A percentile compares a stretch with the other conserved stretches of the same genome.
phyloP scores from a whole-genome alignment of 2,329 filamentous ascomycete species.

The Nigrospora sphaerica region DNA sequence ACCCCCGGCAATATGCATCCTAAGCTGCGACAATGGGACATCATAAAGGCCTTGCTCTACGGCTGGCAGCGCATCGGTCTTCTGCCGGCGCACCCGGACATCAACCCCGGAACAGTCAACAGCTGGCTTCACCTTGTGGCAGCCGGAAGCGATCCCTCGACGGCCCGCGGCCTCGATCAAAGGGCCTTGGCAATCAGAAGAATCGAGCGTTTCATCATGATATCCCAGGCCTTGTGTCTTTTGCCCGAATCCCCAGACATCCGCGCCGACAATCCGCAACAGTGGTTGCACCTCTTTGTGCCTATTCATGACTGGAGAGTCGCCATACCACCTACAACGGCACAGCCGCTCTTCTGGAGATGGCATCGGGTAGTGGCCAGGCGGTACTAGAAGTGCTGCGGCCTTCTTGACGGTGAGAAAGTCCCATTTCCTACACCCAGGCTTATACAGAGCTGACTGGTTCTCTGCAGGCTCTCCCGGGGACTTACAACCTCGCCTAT shows the following conservation, averaged over 20 bases:
- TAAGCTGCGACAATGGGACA: background rate
- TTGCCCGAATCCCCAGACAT: background rate
- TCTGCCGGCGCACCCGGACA: background rate
- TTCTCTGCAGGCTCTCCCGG: no score
- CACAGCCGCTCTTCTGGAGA: background rate
- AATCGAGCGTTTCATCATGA: background rate
- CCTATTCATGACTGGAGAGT: background rate
- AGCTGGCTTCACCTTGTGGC: background rate
- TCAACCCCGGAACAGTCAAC: background rate
- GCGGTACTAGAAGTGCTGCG: background rate
- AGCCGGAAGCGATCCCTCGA: background rate
- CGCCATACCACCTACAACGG: background rate
- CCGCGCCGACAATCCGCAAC: background rate
- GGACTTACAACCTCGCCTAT: no score
- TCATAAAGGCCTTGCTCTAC: background rate
- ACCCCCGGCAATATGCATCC: background rate
- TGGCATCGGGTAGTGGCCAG: background rate
- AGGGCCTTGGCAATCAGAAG: background rate
- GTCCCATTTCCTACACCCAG: no score
- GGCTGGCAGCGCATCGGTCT: background rate
- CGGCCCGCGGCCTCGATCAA: fast-evolving
- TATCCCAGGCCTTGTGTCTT: background rate
- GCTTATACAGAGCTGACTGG: no score
- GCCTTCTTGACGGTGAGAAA: background rate
- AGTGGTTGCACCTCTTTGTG: background rate